Percentiles rank a stretch among this genome's conserved stretches.
Conservation (phyloP, 768 basidiomycete genomes). For the Grammothele lineata region DNA sequence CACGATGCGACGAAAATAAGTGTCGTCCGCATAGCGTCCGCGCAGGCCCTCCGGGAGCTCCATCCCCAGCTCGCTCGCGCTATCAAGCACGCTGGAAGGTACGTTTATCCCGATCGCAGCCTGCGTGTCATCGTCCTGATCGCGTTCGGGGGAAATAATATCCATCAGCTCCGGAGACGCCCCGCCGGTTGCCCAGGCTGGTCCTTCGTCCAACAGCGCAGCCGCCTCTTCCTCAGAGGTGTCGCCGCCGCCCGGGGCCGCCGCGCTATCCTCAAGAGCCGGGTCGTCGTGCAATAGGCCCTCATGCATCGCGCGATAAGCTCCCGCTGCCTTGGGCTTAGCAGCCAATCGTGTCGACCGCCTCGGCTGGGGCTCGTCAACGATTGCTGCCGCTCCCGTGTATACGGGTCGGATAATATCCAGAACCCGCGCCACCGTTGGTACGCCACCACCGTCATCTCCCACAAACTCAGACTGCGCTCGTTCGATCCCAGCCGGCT, state of each 20-base stretch:
- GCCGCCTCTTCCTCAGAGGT: neutral
- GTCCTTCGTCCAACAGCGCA: neutral
- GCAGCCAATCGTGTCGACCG: neutral
- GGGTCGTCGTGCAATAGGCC: no score
- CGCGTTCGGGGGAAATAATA: no score
- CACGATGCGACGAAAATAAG: slow-evolving; percentile 26
- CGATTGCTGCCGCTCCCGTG: neutral
- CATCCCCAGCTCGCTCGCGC: neutral
- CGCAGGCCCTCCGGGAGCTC: slow-evolving; percentile 10
- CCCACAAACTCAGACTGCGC: slow-evolving; percentile 5
- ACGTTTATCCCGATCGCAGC: no score
- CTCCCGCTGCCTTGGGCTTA: neutral
- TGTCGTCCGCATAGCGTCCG: slow-evolving; percentile 25
- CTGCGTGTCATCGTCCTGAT: neutral
- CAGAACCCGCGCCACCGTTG: neutral
- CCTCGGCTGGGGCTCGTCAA: neutral
- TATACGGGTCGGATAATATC: neutral
- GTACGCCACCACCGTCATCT: neutral
- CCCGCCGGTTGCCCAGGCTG: no score
- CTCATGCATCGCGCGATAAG: neutral
- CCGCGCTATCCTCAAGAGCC: no score
- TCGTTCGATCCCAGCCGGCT: slow-evolving; percentile 5
- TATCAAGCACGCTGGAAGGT: neutral
- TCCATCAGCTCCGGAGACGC: no score
- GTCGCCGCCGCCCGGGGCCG: neutral